Base-by-base conservation (phyloP, 2,329 filamentous ascomycete genomes). In the Penicillium sp. region DNA sequence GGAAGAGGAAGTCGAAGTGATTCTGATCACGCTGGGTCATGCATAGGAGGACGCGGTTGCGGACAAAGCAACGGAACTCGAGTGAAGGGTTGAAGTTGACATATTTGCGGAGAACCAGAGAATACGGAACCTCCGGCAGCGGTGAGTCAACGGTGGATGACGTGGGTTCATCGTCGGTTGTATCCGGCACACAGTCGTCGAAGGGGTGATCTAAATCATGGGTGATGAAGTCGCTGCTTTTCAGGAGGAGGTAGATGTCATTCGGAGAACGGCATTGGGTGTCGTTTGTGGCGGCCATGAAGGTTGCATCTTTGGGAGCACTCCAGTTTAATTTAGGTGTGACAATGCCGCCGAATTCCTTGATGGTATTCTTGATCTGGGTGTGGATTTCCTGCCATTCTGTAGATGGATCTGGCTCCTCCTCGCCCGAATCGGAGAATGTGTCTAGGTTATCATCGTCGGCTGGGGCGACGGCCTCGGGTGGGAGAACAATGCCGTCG, bases 261-360 rank as follows among this genome's bases (percentile, higher is more conserved):
- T 94, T 95, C 3, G 94, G 86, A 0, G 86, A 87, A 4, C 86
- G 87, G 75, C 94, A 99, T 74, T 96, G 91, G 77, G 97, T 89
- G 46, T 90, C 95, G 75, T 99, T 99, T 75, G 82, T 93, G 72
- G 84, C 76, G 76, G 87, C 76, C 74, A 99, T 97, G 89, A 92
- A 97, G 23, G 90, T 91, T 9, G 94, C 94, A 71, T 99, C 94
- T 74, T 97, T 96, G 4, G 94, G 94, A 4, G 92, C 88, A 6
- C 92, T 97, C 94, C 94, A 99, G 78, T 97, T 97, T 46, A 99
- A 79, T 75, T 99, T 99, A 0, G 94, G 94, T 2, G 89, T 87
- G 9, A 96, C 92, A 59, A 87, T 86, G 58, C 93, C 93, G 16
- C 91, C 92, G 1, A 97, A 83, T 66, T 92, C 89, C 13, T 81